These are phyloP conservation scores for Saksenaea oblongispora DNA, from an alignment of 371 early-diverging fungal species.

Conservation along the genomic window DNA sequence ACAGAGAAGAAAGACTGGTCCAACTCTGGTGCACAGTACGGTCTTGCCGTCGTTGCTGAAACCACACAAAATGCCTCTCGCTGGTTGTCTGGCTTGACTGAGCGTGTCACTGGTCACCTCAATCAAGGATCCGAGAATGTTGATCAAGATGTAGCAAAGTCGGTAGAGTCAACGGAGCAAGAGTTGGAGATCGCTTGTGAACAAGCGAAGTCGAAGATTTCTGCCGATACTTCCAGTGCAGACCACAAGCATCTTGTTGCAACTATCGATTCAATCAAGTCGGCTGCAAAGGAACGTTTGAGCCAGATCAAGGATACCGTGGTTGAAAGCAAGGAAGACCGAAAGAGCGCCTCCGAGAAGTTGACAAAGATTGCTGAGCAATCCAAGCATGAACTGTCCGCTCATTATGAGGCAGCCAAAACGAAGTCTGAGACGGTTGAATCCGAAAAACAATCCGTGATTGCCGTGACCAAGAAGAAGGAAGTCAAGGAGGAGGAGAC, in stretches of 20 bases:
- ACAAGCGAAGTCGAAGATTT: background rate
- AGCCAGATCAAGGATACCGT: background rate
- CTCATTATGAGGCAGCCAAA: background rate
- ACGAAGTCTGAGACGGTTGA: background rate
- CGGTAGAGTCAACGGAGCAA: background rate
- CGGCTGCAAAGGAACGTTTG: background rate
- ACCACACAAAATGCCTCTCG: background rate
- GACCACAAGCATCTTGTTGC: conserved; percentile 1
- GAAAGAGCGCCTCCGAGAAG: background rate
- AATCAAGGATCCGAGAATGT: background rate
- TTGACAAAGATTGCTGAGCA: conserved; percentile 1
- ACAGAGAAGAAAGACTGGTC: background rate
- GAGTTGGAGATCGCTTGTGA: background rate
- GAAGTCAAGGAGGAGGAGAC: background rate
- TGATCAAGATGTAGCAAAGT: background rate
- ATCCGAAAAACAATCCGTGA: background rate
- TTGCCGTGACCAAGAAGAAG: background rate
- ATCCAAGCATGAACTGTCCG: background rate
- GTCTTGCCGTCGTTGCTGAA: background rate
- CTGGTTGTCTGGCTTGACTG: background rate
- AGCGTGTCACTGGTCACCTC: background rate
- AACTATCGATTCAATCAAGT: background rate
- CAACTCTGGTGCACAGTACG: background rate
- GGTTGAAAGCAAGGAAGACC: background rate
- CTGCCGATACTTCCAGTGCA: background rate